These are phyloP conservation scores for Glomus cerebriforme DNA, from an alignment of 192 early-diverging fungal species.

Conservation along the genomic window DNA sequence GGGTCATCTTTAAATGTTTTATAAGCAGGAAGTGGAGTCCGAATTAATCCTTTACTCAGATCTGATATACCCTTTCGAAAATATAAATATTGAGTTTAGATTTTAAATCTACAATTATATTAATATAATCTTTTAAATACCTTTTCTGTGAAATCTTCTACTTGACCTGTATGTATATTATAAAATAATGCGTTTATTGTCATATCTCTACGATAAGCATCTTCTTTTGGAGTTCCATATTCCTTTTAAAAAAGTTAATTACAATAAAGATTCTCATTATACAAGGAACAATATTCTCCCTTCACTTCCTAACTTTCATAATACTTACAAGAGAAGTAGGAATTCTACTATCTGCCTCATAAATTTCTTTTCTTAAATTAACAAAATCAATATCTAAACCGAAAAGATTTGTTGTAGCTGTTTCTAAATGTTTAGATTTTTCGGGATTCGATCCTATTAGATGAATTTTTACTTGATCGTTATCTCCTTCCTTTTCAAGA, in stretches of 20 bases:
- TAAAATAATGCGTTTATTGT: slow-evolving; percentile 99
- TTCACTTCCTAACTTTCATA: not conserved
- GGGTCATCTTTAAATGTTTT: slow-evolving; percentile 97
- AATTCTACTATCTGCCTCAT: slow-evolving; percentile 78
- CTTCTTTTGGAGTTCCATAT: slow-evolving; percentile 90
- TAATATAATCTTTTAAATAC: slow-evolving; percentile 25
- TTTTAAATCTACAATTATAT: slow-evolving; percentile 12
- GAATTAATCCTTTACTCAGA: slow-evolving; percentile 66
- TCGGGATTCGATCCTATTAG: slow-evolving; percentile 94
- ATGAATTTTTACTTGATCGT: slow-evolving; percentile 53
- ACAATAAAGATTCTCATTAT: not conserved
- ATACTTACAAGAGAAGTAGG: slow-evolving; percentile 63
- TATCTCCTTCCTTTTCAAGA: slow-evolving; percentile 48
- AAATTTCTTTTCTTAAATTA: slow-evolving; percentile 90
- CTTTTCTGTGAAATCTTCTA: slow-evolving; percentile 85
- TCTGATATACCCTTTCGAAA: slow-evolving; percentile 67
- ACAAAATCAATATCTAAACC: slow-evolving; percentile 90
- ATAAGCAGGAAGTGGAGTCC: slow-evolving; percentile 87
- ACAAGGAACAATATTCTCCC: not conserved
- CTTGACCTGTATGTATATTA: slow-evolving; percentile 80
- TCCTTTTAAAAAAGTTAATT: slow-evolving; percentile 36
- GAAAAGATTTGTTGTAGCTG: slow-evolving; percentile 84
- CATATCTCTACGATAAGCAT: slow-evolving; percentile 92
- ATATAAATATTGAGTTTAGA: not conserved
- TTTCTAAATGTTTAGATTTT: slow-evolving; percentile 97